These are phyloP conservation scores for Quercus robur DNA, from an alignment of 306 rosid genomes.

Conservation along the genomic window DNA sequence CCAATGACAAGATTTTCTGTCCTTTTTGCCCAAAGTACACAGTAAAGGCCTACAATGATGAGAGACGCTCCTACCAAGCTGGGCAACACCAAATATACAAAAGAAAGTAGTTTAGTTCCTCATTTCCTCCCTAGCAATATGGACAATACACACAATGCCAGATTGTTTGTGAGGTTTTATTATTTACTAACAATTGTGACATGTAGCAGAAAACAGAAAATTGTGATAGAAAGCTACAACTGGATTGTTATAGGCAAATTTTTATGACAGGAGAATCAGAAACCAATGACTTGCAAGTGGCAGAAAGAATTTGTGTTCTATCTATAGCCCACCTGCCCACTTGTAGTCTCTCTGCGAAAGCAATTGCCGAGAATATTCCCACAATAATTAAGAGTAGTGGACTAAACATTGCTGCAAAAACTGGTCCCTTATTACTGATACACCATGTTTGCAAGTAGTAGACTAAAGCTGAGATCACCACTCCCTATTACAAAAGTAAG, in stretches of 20 bases:
- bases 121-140: too few species aligned
- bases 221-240: background rate
- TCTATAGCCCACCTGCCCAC: constrained; percentile 25
- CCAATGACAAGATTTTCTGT: background rate
- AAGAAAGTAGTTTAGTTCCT: too few species aligned
- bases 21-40: constrained; percentile 35
- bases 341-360: constrained; percentile 33
- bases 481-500: constrained; percentile 18
- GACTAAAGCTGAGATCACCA: constrained; percentile 20
- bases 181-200: too few species aligned
- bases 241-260: background rate
- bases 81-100: background rate
- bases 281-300: background rate
- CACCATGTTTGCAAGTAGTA: constrained; percentile 38
- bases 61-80: constrained; percentile 34
- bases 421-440: constrained; percentile 36
- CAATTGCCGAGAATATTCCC: constrained; percentile 26
- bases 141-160: too few species aligned
- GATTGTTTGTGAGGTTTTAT: too few species aligned
- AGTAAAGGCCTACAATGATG: constrained; percentile 26
- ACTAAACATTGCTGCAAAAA: constrained; percentile 38
- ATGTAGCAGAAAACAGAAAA: background rate
- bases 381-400: constrained; percentile 25
- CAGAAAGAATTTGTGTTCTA: background rate
- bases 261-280: background rate